phyloP scores from a whole-genome alignment of 2,329 filamentous ascomycete species.

The Blastomyces percursus region DNA sequence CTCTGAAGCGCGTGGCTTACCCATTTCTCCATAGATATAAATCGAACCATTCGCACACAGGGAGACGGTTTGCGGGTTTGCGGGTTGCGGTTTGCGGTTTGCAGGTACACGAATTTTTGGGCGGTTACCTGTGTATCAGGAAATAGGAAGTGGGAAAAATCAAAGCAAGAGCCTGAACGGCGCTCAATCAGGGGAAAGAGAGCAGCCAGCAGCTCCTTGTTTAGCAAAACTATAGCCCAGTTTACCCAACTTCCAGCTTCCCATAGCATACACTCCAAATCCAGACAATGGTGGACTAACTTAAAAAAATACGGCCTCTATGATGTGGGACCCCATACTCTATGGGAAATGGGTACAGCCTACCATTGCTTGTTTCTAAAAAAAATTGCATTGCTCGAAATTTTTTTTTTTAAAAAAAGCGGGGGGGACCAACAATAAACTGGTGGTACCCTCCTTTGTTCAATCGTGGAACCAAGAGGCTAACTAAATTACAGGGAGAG shows the following conservation, averaged over 20 bases:
- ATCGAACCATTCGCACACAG: neutral
- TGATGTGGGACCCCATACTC: neutral
- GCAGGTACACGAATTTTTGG: neutral
- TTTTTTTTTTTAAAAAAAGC: no score
- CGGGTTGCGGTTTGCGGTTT: neutral
- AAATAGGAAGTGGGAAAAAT: neutral
- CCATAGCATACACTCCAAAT: neutral
- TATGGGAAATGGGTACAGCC: neutral
- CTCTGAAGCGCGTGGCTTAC: neutral
- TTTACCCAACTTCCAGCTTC: neutral
- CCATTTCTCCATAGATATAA: neutral
- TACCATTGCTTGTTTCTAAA: neutral
- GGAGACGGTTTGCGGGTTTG: neutral
- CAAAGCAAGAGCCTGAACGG: neutral
- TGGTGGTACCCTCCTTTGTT: neutral
- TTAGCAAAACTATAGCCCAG: neutral
- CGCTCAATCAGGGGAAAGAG: neutral
- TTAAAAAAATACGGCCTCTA: neutral
- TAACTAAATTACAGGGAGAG: neutral
- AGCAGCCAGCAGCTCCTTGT: neutral
- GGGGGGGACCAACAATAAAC: neutral
- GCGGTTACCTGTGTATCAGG: neutral
- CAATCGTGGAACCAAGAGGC: neutral
- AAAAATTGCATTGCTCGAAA: neutral
- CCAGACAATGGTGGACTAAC: neutral